phyloP scores from a whole-genome alignment of 306 rosid species.

The Arachis stenosperma region DNA sequence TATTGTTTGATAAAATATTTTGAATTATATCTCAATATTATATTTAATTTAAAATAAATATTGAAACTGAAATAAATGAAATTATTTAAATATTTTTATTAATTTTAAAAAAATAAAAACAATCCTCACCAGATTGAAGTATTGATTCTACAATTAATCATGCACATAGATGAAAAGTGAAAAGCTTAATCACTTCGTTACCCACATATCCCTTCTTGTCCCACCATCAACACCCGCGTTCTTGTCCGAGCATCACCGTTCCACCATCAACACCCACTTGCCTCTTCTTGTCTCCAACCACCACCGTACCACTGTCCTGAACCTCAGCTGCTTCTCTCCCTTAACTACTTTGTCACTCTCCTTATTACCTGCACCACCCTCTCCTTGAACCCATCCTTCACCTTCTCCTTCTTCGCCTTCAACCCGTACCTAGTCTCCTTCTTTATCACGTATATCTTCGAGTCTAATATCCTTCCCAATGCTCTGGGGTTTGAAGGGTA shows the following conservation, averaged over 20 bases:
- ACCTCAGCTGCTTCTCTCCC: conserved; percentile 88
- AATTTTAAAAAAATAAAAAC: no score
- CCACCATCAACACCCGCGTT: conserved; percentile 77
- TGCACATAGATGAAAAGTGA: conserved; percentile 48
- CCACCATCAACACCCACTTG: conserved; percentile 76
- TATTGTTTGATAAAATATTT: no score
- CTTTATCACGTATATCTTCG: conserved; percentile 44
- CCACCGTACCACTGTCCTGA: conserved; percentile 65
- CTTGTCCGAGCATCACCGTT: conserved; percentile 61
- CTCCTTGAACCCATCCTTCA: conserved; percentile 86
- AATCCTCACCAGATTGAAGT: no score
- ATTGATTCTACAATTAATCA: no score
- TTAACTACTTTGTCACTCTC: conserved; percentile 89
- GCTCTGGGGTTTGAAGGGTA: conserved; percentile 67
- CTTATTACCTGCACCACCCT: conserved; percentile 80
- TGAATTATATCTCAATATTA: no score
- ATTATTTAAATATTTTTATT: no score
- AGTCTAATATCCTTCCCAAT: conserved; percentile 84
- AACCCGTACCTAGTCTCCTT: conserved; percentile 61
- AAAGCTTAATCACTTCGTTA: conserved; percentile 72
- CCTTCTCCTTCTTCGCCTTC: conserved; percentile 62
- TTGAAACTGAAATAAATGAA: no score
- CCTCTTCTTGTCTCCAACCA: conserved; percentile 92
- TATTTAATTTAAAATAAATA: no score
- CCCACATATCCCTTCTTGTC: conserved; percentile 65